Evolutionary conservation across 352 stramenopile species (phyloP).

Genomic region (Pythium scleroteichum): DNA sequence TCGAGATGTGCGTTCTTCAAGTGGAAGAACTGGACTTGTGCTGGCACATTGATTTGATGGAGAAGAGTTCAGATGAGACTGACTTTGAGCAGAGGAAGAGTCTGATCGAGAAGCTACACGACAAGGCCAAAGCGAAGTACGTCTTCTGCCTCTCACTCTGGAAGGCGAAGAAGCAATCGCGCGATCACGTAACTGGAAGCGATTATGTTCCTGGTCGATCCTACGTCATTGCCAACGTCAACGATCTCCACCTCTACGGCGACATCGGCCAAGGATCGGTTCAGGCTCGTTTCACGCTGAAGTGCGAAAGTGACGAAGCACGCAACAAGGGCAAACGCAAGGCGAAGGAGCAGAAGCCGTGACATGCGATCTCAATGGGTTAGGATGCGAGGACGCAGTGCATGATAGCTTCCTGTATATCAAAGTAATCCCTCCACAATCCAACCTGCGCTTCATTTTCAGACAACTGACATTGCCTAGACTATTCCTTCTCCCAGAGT

Average conservation of each 20-base stretch:
- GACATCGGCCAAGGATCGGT: conserved; percentile 6
- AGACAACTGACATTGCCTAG: too few species aligned
- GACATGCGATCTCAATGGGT: not conserved
- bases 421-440: too few species aligned
- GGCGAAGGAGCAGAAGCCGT: not conserved
- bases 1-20: conserved; percentile 5
- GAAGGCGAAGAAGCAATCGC: conserved; percentile 12
- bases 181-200: conserved; percentile 3
- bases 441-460: too few species aligned
- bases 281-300: not conserved
- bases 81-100: conserved; percentile 1
- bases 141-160: conserved; percentile 15
- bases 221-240: conserved; percentile 4
- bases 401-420: too few species aligned
- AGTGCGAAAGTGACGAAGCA: not conserved
- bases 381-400: too few species aligned
- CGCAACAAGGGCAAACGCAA: conserved; percentile 6
- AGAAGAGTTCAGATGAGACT: conserved; percentile 4
- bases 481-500: too few species aligned
- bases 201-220: conserved; percentile 1
- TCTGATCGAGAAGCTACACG: conserved; percentile 4
- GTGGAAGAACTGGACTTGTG: not conserved
- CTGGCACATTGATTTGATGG: conserved; percentile 12
- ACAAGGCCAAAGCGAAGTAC: not conserved
- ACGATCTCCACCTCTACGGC: not conserved